Conservation (phyloP, 768 basidiomycete species). For the Dentipellis sp. region DNA sequence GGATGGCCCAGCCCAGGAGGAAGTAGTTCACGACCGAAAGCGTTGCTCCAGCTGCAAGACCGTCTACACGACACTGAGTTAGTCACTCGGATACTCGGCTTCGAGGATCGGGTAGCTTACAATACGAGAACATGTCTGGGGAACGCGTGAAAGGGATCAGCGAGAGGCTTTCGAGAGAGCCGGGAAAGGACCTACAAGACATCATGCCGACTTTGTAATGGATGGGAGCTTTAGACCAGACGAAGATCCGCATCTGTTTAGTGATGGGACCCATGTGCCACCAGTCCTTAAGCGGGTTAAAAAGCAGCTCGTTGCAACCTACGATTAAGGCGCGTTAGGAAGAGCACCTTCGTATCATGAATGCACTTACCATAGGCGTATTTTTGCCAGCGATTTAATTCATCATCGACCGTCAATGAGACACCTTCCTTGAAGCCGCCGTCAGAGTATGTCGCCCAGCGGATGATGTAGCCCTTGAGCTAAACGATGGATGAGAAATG, state of each 20-base stretch:
- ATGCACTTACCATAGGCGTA: constrained; percentile 56
- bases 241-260: constrained; percentile 64
- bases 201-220: constrained; percentile 81
- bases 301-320: constrained; percentile 74
- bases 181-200: constrained; percentile 39
- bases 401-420: constrained; percentile 81
- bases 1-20: constrained; percentile 48
- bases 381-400: constrained; percentile 90
- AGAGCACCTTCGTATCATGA: background rate
- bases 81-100: background rate
- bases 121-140: constrained; percentile 38
- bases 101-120: constrained; percentile 13
- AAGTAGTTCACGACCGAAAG: constrained; percentile 66
- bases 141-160: background rate
- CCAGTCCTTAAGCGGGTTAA: constrained; percentile 78
- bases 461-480: constrained; percentile 62
- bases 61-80: constrained; percentile 26
- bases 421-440: constrained; percentile 91
- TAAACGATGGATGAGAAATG: constrained; percentile 1
- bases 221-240: constrained; percentile 69
- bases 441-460: constrained; percentile 80
- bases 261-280: constrained; percentile 75
- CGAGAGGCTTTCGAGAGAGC: background rate
- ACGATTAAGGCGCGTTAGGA: background rate
- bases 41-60: constrained; percentile 52